Conservation (phyloP, 2,329 filamentous ascomycete species). For the Xylaria sp. region DNA sequence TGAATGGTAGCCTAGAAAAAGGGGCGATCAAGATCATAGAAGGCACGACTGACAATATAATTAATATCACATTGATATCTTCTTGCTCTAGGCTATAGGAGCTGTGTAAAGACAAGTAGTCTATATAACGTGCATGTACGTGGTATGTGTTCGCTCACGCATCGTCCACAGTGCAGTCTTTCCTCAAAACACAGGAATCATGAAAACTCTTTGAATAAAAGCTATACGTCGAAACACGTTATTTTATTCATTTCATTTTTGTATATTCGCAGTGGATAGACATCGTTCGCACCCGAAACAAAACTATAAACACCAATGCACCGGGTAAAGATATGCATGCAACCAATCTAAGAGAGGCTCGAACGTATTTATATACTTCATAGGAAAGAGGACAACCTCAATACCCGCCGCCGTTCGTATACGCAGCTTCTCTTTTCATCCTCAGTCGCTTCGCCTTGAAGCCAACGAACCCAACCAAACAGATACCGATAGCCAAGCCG, state of each 20-base stretch:
- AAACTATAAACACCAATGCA: too few relatives aligned
- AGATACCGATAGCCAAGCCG: slow-evolving; percentile 67
- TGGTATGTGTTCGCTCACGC: too few relatives aligned
- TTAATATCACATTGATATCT: background rate
- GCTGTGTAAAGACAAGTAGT: too few relatives aligned
- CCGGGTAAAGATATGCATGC: background rate
- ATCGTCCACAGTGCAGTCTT: too few relatives aligned
- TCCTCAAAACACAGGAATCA: too few relatives aligned
- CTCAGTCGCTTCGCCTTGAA: slow-evolving; percentile 43
- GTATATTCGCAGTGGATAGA: too few relatives aligned
- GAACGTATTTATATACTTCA: background rate
- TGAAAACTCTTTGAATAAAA: too few relatives aligned
- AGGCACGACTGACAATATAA: slow-evolving; percentile 4
- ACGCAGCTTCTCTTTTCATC: slow-evolving; percentile 32
- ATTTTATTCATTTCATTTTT: background rate
- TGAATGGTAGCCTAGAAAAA: background rate
- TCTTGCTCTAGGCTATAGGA: background rate
- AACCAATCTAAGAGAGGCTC: background rate
- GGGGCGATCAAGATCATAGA: background rate
- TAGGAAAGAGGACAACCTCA: background rate
- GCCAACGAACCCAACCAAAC: slow-evolving; percentile 70
- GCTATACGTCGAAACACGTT: too few relatives aligned
- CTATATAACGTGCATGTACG: too few relatives aligned
- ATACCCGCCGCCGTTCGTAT: slow-evolving; percentile 7
- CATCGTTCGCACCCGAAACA: too few relatives aligned